Conservation (phyloP, 2,329 filamentous ascomycete genomes). For the Fusarium burgessii region DNA sequence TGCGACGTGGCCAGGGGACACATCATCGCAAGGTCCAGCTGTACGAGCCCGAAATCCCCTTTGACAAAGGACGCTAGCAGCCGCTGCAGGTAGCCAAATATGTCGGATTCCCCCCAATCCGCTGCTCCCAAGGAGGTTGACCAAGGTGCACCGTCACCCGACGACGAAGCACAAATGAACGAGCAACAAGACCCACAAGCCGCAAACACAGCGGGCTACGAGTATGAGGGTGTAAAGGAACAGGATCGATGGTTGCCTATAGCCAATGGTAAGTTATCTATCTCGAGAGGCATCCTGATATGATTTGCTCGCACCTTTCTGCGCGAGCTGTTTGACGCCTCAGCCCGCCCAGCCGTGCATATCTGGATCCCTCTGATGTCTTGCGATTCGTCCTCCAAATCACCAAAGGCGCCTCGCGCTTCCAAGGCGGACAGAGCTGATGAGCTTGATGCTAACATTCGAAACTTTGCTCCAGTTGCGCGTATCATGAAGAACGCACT, state of each 20-base stretch:
- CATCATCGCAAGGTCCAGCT: constrained; percentile 68
- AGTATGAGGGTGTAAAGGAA: constrained; percentile 97
- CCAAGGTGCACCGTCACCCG: constrained; percentile 90
- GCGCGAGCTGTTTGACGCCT: constrained; percentile 43
- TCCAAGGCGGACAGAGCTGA: constrained; percentile 63
- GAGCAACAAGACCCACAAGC: constrained; percentile 83
- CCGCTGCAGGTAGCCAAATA: constrained; percentile 82
- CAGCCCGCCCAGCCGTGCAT: constrained; percentile 50
- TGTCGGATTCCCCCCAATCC: constrained; percentile 89
- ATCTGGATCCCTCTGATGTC: constrained; percentile 66
- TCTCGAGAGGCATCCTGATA: constrained; percentile 51
- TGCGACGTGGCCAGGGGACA: constrained; percentile 72
- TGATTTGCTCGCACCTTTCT: constrained; percentile 54
- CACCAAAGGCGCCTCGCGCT: constrained; percentile 61
- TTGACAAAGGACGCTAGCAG: constrained; percentile 70
- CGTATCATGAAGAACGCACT: constrained; percentile 99
- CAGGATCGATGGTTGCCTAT: constrained; percentile 99
- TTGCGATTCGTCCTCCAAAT: constrained; percentile 66
- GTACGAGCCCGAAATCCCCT: constrained; percentile 66
- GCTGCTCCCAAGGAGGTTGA: constrained; percentile 96
- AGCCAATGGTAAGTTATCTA: constrained; percentile 91
- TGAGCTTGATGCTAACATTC: constrained; percentile 89
- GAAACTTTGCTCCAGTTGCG: constrained; percentile 94
- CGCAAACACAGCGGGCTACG: constrained; percentile 77
- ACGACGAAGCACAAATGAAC: constrained; percentile 96